phyloP scores from a whole-genome alignment of 352 stramenopile genomes.

The Globisporangium cederbergense region DNA sequence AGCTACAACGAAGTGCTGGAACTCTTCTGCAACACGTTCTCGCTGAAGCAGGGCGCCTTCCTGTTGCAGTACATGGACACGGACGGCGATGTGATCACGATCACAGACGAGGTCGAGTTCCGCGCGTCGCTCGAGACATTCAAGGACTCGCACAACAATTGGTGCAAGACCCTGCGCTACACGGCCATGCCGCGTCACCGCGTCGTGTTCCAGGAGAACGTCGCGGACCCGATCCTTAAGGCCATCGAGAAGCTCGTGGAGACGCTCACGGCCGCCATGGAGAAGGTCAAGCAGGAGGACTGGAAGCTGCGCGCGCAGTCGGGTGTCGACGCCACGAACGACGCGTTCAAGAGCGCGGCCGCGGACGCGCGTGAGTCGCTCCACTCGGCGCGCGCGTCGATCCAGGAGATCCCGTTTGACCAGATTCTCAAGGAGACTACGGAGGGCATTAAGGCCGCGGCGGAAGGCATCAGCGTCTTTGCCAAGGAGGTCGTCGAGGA shows the following conservation, averaged over 20 bases:
- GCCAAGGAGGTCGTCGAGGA: conserved; percentile 75
- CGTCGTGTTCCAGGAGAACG: conserved; percentile 73
- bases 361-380: conserved; percentile 59
- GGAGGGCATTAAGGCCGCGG: conserved; percentile 73
- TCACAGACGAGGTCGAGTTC: conserved; percentile 70
- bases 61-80: conserved; percentile 80
- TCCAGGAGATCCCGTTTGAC: conserved; percentile 85
- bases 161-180: conserved; percentile 61
- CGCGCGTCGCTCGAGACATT: conserved; percentile 60
- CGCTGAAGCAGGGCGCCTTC: conserved; percentile 40
- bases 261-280: conserved; percentile 71
- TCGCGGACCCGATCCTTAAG: conserved; percentile 76
- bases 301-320: conserved; percentile 58
- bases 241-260: conserved; percentile 81
- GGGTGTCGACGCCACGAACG: conserved; percentile 56
- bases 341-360: conserved; percentile 52
- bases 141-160: conserved; percentile 23
- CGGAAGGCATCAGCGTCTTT: conserved; percentile 70
- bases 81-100: conserved; percentile 70
- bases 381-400: conserved; percentile 36
- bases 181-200: conserved; percentile 53
- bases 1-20: conserved; percentile 39
- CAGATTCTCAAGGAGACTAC: conserved; percentile 77
- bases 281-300: conserved; percentile 82
- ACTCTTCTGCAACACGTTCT: conserved; percentile 65